These are phyloP conservation scores for Larix kaempferi DNA, from an alignment of 75 land plant genomes.

Conservation along the genomic window DNA sequence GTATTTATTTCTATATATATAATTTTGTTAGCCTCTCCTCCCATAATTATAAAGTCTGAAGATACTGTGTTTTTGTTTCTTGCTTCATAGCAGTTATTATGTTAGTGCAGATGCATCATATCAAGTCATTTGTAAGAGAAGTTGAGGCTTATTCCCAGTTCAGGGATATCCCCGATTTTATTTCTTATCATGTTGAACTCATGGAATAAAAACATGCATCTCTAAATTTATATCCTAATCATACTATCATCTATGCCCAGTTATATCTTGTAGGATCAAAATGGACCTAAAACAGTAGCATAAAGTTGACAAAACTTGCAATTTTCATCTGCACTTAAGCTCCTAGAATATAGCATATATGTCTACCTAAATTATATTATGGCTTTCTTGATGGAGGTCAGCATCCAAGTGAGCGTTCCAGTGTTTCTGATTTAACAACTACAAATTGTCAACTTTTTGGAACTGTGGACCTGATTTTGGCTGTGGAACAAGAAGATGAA, in stretches of 20 bases:
- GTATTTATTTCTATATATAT: neutral
- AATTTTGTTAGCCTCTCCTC: neutral
- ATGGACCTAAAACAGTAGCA: neutral
- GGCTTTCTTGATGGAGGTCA: conserved; percentile 1
- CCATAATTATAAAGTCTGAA: neutral
- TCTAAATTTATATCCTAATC: neutral
- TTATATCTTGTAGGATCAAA: neutral
- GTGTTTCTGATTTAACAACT: neutral
- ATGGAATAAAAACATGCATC: neutral
- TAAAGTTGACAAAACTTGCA: neutral
- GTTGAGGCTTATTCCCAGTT: neutral
- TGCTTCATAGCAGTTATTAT: neutral
- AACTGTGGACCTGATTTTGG: conserved; percentile 76
- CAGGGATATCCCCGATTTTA: neutral
- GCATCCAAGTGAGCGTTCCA: conserved; percentile 6
- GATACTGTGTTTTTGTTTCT: neutral
- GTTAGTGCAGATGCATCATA: neutral
- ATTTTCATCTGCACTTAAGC: neutral
- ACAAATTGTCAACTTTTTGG: neutral
- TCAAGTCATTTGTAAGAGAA: neutral
- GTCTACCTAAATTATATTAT: neutral
- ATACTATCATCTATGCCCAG: neutral
- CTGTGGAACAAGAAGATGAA: conserved; percentile 49
- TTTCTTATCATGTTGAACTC: neutral
- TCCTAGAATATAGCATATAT: neutral